Percentiles rank a stretch among this genome's conserved stretches.
Conservation (phyloP, 148 eudicot species). For the Simmondsia chinensis region DNA sequence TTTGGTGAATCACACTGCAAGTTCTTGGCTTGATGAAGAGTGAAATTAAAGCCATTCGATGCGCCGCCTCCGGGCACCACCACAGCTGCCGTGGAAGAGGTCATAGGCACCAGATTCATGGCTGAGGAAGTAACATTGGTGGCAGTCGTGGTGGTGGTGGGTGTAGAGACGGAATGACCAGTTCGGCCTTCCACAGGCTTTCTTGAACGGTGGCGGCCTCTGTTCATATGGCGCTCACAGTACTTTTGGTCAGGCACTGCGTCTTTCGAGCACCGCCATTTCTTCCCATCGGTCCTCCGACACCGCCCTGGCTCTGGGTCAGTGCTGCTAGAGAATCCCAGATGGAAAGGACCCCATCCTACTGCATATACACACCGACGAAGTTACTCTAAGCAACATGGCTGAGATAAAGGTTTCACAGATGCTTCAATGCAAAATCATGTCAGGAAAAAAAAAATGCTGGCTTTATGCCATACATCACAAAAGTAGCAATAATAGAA, state of each 20-base stretch:
- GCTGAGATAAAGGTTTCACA: no score
- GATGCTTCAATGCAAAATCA: no score
- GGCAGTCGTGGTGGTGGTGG: no score
- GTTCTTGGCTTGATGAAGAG: constrained; percentile 25
- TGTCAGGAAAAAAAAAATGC: no score
- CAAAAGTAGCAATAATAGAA: no score
- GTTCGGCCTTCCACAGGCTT: constrained; percentile 93
- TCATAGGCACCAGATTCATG: not conserved
- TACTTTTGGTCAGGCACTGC: constrained; percentile 62
- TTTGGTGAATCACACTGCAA: constrained; percentile 24
- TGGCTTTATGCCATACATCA: no score
- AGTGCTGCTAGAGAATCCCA: constrained; percentile 38
- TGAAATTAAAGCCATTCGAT: constrained; percentile 18
- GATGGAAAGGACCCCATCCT: constrained; percentile 50
- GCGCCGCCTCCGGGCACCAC: constrained; percentile 17
- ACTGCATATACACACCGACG: no score
- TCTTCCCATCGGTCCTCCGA: no score
- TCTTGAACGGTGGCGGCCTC: constrained; percentile 99
- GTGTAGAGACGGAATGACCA: no score
- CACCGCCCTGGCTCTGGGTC: constrained; percentile 77
- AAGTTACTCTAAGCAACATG: no score
- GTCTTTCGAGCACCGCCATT: constrained; percentile 65
- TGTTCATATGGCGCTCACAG: constrained; percentile 60
- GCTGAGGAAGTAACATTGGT: no score
- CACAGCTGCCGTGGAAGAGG: constrained; percentile 15